Conservation (phyloP, 225 moss, liverwort and hornwort species). For the Pseudoscleropodium purum region DNA sequence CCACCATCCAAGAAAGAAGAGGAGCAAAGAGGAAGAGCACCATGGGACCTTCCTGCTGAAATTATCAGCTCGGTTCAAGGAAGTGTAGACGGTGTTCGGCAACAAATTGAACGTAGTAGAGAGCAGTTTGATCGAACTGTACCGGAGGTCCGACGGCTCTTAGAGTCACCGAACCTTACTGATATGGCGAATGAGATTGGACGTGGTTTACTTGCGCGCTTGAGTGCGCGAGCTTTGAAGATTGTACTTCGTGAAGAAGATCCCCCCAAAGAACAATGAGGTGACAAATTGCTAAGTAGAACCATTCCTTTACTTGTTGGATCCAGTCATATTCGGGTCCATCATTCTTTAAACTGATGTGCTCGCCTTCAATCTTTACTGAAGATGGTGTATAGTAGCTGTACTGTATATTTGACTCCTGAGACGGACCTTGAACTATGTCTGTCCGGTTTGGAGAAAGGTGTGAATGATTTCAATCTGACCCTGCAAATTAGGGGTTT, state of each 20-base stretch:
- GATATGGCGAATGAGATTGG: conserved; percentile 55
- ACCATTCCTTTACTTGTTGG: conserved; percentile 1
- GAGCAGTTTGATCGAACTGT: conserved; percentile 40
- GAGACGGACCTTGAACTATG: conserved; percentile 15
- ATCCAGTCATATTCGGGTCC: not conserved
- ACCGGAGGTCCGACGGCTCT: conserved; percentile 47
- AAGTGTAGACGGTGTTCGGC: conserved; percentile 39
- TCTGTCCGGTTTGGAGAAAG: conserved; percentile 9
- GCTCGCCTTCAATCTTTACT: not conserved
- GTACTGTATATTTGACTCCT: conserved; percentile 14
- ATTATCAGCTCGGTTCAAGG: conserved; percentile 33
- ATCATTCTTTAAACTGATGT: conserved; percentile 17
- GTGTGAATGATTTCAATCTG: conserved; percentile 5
- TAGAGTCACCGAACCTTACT: conserved; percentile 42
- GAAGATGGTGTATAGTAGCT: conserved; percentile 12
- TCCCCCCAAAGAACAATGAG: conserved; percentile 14
- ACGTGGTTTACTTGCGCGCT: conserved; percentile 46
- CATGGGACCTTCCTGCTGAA: conserved; percentile 53
- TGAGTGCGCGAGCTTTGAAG: conserved; percentile 53
- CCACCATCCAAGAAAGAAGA: conserved; percentile 11
- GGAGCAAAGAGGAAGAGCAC: conserved; percentile 30
- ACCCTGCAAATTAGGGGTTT: conserved; percentile 18
- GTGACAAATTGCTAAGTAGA: not conserved
- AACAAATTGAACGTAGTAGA: conserved; percentile 36
- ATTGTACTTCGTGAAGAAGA: conserved; percentile 50